phyloP scores from a whole-genome alignment of 108 stramenopile genomes.

The Ochromonas danica region DNA sequence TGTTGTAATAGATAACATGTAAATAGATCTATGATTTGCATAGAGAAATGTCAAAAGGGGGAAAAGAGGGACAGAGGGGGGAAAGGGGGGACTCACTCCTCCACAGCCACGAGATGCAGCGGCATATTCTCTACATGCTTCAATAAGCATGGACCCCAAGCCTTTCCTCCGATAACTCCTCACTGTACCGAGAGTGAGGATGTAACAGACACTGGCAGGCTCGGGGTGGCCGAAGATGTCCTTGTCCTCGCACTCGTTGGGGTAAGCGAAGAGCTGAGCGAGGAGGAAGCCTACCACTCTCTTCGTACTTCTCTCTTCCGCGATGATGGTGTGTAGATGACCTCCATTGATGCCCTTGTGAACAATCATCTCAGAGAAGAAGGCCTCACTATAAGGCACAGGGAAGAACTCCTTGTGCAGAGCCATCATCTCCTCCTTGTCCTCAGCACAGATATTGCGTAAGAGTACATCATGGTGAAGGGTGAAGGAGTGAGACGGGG shows the following conservation, averaged over 20 bases:
- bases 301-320: background rate
- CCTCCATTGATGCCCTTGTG: background rate
- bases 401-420: constrained; percentile 26
- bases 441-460: background rate
- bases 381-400: background rate
- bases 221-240: background rate
- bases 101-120: background rate
- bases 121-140: background rate
- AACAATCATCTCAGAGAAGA: background rate
- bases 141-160: background rate
- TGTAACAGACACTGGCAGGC: background rate
- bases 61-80: background rate
- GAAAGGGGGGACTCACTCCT: background rate
- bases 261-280: background rate
- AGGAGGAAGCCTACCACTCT: background rate
- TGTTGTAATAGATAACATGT: constrained; percentile 19
- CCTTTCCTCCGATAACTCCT: background rate
- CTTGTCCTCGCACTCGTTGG: background rate
- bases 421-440: background rate
- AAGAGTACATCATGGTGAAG: constrained; percentile 1
- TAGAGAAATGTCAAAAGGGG: background rate
- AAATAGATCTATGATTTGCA: constrained; percentile 12
- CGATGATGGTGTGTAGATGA: background rate
- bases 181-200: background rate
- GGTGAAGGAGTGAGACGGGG: too few relatives aligned